Evolutionary conservation across 2,329 filamentous ascomycete species (phyloP).

Genomic region (Amylocarpus encephaloides): DNA sequence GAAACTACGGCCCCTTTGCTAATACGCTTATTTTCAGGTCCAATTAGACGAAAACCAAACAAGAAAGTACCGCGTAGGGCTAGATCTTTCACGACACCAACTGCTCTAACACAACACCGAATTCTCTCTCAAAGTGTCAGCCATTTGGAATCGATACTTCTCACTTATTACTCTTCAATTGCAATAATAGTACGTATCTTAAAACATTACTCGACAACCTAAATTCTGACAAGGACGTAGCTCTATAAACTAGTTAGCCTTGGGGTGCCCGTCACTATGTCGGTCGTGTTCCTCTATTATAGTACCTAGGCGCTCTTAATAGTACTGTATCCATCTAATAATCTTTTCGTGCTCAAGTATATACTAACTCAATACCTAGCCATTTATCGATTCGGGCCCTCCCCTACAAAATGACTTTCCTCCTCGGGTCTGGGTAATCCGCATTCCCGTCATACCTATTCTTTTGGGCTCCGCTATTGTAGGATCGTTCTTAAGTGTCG

Average conservation of each 20-base stretch:
- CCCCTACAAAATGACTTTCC: conserved; percentile 92
- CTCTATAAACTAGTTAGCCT: conserved; percentile 82
- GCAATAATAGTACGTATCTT: conserved; percentile 29
- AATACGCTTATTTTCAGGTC: too few relatives aligned
- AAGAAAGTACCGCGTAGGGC: too few relatives aligned
- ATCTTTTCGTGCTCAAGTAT: conserved; percentile 4
- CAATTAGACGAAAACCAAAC: too few relatives aligned
- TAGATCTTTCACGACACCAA: conserved; percentile 3
- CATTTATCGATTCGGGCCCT: conserved; percentile 94
- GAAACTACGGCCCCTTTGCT: too few relatives aligned
- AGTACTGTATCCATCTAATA: conserved; percentile 47
- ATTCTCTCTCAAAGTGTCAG: conserved; percentile 7
- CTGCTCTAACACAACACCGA: background rate
- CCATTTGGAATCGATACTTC: conserved; percentile 16
- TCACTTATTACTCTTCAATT: conserved; percentile 26
- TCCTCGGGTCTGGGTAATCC: conserved; percentile 96
- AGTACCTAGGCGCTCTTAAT: conserved; percentile 96
- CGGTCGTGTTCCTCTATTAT: conserved; percentile 81
- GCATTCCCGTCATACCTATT: conserved; percentile 94
- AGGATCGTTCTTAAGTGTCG: conserved; percentile 88
- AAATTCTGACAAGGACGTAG: conserved; percentile 42
- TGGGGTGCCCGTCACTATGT: conserved; percentile 69
- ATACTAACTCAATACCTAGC: conserved; percentile 46
- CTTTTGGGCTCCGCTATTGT: conserved; percentile 89
- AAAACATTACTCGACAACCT: background rate